These are phyloP conservation scores for Gossypium aridum DNA, from an alignment of 441 rosid species.

Conservation along the genomic window DNA sequence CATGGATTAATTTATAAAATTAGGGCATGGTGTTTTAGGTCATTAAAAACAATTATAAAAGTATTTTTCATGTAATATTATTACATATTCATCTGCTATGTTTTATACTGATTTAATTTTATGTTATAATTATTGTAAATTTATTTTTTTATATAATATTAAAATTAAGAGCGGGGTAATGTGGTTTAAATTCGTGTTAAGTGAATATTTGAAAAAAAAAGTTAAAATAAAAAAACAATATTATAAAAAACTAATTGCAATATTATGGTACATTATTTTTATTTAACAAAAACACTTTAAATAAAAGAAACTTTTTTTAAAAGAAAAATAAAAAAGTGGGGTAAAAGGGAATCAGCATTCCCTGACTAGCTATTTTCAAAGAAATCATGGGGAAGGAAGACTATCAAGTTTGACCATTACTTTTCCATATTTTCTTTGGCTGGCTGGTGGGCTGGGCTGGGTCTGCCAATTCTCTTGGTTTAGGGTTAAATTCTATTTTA, in stretches of 20 bases:
- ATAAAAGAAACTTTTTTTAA: not conserved
- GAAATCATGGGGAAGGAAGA: constrained; percentile 27
- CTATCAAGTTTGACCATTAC: constrained; percentile 42
- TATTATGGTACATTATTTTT: no score
- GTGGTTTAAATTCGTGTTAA: no score
- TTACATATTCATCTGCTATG: no score
- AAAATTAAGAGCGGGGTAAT: no score
- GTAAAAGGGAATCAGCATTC: constrained; percentile 35
- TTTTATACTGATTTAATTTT: no score
- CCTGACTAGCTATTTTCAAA: constrained; percentile 66
- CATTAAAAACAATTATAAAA: not conserved
- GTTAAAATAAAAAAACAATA: no score
- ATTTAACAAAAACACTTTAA: not conserved
- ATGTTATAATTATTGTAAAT: no score
- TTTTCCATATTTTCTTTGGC: constrained; percentile 19
- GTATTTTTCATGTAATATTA: not conserved
- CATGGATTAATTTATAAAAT: not conserved
- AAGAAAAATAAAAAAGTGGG: not conserved
- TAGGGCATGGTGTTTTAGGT: not conserved
- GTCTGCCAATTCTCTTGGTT: not conserved
- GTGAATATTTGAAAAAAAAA: no score
- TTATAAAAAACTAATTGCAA: no score
- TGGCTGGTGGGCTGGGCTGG: constrained; percentile 11
- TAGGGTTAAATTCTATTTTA: no score
- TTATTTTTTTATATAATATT: no score